phyloP scores from a whole-genome alignment of 345 rosid genomes.

The Carallia brachiata region DNA sequence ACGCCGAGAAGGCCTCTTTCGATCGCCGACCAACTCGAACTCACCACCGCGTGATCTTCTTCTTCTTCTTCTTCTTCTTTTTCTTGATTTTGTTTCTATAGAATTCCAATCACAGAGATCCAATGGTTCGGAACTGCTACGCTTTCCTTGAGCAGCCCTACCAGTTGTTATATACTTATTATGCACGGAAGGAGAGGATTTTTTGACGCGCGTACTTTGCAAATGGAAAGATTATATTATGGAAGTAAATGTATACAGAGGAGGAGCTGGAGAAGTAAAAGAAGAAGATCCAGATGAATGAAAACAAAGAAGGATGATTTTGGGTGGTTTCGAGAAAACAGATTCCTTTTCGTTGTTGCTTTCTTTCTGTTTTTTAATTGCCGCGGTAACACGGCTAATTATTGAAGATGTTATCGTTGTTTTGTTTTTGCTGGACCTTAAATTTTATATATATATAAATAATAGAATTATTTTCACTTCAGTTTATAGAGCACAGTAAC shows the following conservation, averaged over 20 bases:
- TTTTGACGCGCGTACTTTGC: background rate
- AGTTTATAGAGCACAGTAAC: no score
- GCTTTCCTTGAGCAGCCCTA: no score
- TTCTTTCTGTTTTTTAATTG: background rate
- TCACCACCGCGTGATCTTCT: no score
- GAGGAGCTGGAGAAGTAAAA: constrained; percentile 2
- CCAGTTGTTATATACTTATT: no score
- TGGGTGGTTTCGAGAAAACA: constrained; percentile 40
- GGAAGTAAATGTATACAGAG: background rate
- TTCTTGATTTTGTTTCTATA: no score
- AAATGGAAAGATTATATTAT: background rate
- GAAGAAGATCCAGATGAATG: constrained; percentile 14
- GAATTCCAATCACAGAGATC: no score
- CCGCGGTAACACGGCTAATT: constrained; percentile 12
- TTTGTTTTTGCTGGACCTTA: background rate
- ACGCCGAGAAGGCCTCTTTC: background rate
- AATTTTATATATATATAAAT: no score
- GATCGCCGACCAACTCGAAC: no score
- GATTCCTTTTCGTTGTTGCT: background rate
- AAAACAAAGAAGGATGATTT: background rate
- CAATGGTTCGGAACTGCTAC: no score
- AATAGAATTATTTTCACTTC: no score
- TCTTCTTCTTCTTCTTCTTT: no score
- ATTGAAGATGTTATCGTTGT: constrained; percentile 16
- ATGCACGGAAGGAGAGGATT: no score